phyloP scores from a whole-genome alignment of 2,329 filamentous ascomycete species.

The Beauveria caledonica region DNA sequence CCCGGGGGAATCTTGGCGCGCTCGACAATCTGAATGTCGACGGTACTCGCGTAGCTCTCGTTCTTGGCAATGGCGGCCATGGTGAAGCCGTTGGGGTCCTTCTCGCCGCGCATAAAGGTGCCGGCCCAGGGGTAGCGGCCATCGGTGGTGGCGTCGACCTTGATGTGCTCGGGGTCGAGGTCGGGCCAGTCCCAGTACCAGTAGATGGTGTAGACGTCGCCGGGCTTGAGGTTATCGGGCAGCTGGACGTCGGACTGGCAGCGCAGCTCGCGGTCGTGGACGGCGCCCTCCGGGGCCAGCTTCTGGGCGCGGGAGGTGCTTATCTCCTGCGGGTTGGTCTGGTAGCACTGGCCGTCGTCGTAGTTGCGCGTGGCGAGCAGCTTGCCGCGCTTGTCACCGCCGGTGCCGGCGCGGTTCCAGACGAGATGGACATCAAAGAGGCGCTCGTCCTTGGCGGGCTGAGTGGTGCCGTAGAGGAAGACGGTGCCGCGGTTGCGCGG shows the following conservation, averaged over 20 bases:
- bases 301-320: conserved; percentile 49
- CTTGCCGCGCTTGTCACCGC: conserved; percentile 68
- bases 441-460: conserved; percentile 42
- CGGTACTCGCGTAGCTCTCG: conserved; percentile 34
- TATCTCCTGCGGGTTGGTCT: conserved; percentile 56
- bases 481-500: conserved; percentile 61
- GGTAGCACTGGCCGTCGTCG: conserved; percentile 87
- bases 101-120: conserved; percentile 31
- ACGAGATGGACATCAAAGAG: conserved; percentile 59
- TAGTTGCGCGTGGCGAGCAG: conserved; percentile 73
- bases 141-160: conserved; percentile 30
- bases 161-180: conserved; percentile 34
- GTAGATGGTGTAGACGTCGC: conserved; percentile 70
- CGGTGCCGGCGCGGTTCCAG: conserved; percentile 75
- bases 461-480: conserved; percentile 62
- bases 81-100: conserved; percentile 29
- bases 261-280: conserved; percentile 53
- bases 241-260: conserved; percentile 79
- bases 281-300: conserved; percentile 43
- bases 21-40: conserved; percentile 31
- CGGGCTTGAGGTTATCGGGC: conserved; percentile 54
- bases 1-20: not conserved
- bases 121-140: conserved; percentile 36
- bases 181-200: conserved; percentile 97
- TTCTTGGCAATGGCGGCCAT: conserved; percentile 26